phyloP scores from a whole-genome alignment of 2,329 filamentous ascomycete species.

The Paecilomyces sp. region DNA sequence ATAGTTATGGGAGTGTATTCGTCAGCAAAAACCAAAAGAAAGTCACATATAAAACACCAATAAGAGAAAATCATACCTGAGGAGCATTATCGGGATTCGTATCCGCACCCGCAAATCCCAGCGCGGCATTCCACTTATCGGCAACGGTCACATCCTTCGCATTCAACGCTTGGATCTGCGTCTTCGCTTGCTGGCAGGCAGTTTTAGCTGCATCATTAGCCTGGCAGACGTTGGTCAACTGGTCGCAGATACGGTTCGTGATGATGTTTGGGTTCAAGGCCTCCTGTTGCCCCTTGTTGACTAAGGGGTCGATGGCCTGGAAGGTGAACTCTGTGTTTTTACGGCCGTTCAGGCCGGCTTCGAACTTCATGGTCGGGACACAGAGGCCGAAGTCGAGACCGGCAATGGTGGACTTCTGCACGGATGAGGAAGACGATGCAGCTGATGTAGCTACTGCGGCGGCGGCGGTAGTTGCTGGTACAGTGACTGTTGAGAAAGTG shows the following conservation, averaged over 20 bases:
- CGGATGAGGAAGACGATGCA: neutral
- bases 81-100: constrained; percentile 3
- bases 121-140: constrained; percentile 32
- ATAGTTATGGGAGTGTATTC: neutral
- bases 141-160: constrained; percentile 34
- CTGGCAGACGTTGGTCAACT: constrained; percentile 59
- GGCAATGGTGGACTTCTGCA: constrained; percentile 9
- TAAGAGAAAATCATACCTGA: neutral
- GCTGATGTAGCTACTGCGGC: neutral
- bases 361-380: constrained; percentile 49
- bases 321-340: constrained; percentile 57
- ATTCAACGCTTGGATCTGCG: constrained; percentile 41
- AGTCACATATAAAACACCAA: neutral
- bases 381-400: constrained; percentile 46
- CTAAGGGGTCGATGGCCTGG: constrained; percentile 56
- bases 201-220: constrained; percentile 54
- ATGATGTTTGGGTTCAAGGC: constrained; percentile 68
- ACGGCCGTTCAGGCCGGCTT: constrained; percentile 47
- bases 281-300: constrained; percentile 57
- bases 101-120: constrained; percentile 25
- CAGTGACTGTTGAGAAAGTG: constrained; percentile 10
- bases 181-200: constrained; percentile 48
- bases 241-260: constrained; percentile 64
- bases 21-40: neutral
- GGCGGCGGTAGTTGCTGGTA: neutral